Evolutionary conservation across 192 early-diverging fungal species (phyloP).

Genomic region (Coemansia umbellata): DNA sequence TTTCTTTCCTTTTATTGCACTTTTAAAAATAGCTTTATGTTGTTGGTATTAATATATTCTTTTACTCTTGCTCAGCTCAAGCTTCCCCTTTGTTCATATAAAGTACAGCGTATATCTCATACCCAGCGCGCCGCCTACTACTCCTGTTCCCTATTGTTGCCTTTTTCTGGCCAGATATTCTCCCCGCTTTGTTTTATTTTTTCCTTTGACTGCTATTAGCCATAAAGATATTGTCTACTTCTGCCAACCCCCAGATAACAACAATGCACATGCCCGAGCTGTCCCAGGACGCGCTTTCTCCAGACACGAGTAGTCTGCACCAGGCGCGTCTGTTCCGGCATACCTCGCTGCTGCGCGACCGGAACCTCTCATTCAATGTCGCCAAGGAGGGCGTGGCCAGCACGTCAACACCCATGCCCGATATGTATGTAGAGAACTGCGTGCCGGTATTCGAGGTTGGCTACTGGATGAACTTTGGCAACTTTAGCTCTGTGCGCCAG

Average conservation of each 20-base stretch:
- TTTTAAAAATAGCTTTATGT: no score
- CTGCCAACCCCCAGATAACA: neutral
- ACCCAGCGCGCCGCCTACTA: no score
- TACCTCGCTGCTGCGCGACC: slow-evolving; percentile 38
- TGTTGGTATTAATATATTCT: no score
- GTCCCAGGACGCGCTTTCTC: neutral
- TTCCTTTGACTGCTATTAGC: neutral
- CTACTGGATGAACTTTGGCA: slow-evolving; percentile 52
- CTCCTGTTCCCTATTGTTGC: neutral
- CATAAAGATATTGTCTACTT: neutral
- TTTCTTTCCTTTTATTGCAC: no score
- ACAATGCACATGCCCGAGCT: neutral
- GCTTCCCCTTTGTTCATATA: no score
- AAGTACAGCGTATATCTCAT: no score
- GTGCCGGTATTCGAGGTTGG: slow-evolving; percentile 48
- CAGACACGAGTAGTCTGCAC: slow-evolving; percentile 5
- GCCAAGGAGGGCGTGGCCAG: neutral
- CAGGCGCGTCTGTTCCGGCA: slow-evolving; percentile 31
- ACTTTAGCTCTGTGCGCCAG: slow-evolving; percentile 40
- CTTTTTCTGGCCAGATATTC: neutral
- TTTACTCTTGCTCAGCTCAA: no score
- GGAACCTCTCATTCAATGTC: slow-evolving; percentile 28
- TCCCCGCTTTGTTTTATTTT: neutral
- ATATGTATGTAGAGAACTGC: slow-evolving; percentile 31
- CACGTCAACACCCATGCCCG: neutral